Conservation (phyloP, 352 stramenopile species). For the Globisporangium irregulare region DNA sequence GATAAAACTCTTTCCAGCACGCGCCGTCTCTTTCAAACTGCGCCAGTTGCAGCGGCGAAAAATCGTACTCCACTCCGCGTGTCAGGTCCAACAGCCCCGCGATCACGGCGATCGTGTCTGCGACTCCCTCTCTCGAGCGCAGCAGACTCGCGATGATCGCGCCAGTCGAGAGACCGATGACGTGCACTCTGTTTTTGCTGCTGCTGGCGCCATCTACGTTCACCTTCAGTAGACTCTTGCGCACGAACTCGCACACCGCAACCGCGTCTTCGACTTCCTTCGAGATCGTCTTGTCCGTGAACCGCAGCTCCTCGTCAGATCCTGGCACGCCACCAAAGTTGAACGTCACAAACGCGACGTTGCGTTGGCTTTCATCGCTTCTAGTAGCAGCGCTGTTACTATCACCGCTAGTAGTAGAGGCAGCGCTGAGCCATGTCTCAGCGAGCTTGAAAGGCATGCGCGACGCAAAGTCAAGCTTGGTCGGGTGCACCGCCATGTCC, state of each 20-base stretch:
- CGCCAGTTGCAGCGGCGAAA: conserved; percentile 43
- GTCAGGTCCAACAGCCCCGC: conserved; percentile 52
- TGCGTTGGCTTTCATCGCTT: too few species aligned
- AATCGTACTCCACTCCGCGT: conserved; percentile 54
- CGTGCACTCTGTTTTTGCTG: conserved; percentile 31
- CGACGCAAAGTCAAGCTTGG: conserved; percentile 45
- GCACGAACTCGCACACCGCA: conserved; percentile 44
- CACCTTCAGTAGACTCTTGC: conserved; percentile 22
- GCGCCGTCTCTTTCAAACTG: conserved; percentile 33
- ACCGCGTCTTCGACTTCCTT: conserved; percentile 57
- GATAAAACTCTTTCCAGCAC: conserved; percentile 78
- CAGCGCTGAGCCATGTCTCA: conserved; percentile 40
- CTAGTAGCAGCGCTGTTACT: background rate
- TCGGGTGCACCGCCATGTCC: conserved; percentile 66
- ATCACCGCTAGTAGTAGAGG: background rate
- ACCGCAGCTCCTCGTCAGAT: conserved; percentile 48
- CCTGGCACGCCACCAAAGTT: conserved; percentile 69
- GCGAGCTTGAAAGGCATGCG: conserved; percentile 58
- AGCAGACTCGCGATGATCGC: conserved; percentile 66
- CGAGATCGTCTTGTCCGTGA: conserved; percentile 53
- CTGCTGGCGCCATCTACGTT: background rate
- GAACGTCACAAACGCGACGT: conserved; percentile 46
- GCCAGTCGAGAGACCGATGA: conserved; percentile 69
- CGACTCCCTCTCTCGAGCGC: conserved; percentile 28
- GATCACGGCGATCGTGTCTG: conserved; percentile 55